Evolutionary conservation across 495 filamentous ascomycete species (phyloP).

Genomic region (Lophiostoma macrostomum): DNA sequence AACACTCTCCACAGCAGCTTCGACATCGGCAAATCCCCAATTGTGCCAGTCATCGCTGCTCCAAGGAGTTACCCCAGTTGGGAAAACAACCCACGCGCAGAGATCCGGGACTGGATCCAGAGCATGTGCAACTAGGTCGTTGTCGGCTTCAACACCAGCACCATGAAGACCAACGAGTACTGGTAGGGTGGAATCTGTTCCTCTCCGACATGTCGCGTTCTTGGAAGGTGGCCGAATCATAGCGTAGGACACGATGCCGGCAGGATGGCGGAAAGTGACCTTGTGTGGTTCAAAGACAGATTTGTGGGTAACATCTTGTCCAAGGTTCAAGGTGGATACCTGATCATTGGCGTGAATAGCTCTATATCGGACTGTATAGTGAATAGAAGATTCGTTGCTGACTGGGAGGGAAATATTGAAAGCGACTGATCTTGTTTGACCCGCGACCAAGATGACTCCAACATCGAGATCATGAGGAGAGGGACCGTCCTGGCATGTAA

Average conservation of each 20-base stretch:
- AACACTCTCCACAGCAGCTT: constrained; percentile 52
- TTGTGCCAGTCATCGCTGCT: constrained; percentile 62
- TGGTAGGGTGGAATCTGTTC: constrained; percentile 35
- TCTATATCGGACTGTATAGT: constrained; percentile 21
- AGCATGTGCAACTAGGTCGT: constrained; percentile 45
- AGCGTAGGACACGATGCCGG: constrained; percentile 59
- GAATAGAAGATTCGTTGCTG: constrained; percentile 24
- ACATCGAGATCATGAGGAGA: background rate
- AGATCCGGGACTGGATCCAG: constrained; percentile 52
- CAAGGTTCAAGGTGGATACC: constrained; percentile 8
- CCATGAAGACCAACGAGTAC: constrained; percentile 54
- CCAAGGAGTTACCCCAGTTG: constrained; percentile 60
- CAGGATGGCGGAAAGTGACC: constrained; percentile 56
- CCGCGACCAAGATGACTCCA: constrained; percentile 21
- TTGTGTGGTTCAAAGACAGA: constrained; percentile 50
- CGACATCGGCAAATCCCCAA: constrained; percentile 58
- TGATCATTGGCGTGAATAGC: background rate
- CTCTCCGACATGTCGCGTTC: constrained; percentile 37
- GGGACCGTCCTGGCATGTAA: constrained; percentile 5
- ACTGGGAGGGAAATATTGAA: constrained; percentile 24
- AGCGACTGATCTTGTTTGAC: constrained; percentile 33
- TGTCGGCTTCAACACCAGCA: constrained; percentile 56
- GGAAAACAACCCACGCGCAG: constrained; percentile 57
- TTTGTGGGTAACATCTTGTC: constrained; percentile 21
- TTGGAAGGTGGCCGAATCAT: constrained; percentile 56